Conservation (phyloP, 495 filamentous ascomycete genomes). For the Penicillium cosmopolitanum region DNA sequence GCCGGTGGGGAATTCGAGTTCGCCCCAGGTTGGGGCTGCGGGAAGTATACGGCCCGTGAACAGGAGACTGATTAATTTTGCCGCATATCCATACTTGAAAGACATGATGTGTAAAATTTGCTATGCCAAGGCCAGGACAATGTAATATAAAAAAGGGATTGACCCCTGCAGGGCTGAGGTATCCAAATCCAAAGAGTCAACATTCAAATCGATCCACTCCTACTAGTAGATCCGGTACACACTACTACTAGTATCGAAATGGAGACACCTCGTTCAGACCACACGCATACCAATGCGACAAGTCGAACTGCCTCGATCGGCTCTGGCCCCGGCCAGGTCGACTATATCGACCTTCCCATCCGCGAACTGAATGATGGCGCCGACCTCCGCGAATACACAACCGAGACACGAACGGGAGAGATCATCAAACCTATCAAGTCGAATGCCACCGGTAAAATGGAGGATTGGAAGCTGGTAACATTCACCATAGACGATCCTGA, state of each 20-base stretch:
- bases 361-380: conserved; percentile 63
- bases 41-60: conserved; percentile 5
- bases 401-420: conserved; percentile 60
- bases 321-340: conserved; percentile 22
- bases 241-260: conserved; percentile 16
- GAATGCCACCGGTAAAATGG: conserved; percentile 52
- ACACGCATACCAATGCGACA: conserved; percentile 18
- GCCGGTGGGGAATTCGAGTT: conserved; percentile 5
- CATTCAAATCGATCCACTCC: neutral
- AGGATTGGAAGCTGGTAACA: conserved; percentile 72
- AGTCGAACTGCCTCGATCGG: conserved; percentile 34
- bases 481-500: conserved; percentile 64
- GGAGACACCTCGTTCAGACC: conserved; percentile 21
- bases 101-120: conserved; percentile 8
- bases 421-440: conserved; percentile 60
- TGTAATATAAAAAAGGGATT: conserved; percentile 22
- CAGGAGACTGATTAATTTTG: neutral
- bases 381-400: conserved; percentile 65
- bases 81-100: conserved; percentile 7
- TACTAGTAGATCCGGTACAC: conserved; percentile 5
- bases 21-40: conserved; percentile 11
- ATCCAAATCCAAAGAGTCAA: neutral
- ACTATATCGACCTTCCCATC: conserved; percentile 59
- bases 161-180: conserved; percentile 3
- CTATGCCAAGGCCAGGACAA: neutral